These are phyloP conservation scores for Xylaria sp. DNA, from an alignment of 2,329 filamentous ascomycete species.

Conservation along the genomic window DNA sequence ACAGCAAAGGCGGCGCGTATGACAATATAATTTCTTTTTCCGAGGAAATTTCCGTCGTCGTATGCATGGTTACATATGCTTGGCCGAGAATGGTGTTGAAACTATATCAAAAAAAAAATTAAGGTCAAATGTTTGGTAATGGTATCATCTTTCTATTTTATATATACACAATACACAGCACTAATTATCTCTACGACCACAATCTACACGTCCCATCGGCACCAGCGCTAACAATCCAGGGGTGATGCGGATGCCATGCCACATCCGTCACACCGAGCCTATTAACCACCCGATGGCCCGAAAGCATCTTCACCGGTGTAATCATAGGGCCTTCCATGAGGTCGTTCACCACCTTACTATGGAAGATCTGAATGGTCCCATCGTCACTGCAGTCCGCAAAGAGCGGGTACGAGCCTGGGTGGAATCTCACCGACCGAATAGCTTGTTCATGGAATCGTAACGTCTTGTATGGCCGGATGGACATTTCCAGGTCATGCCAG, in stretches of 20 bases:
- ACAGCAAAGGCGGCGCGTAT: neutral
- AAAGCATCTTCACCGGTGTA: conserved; percentile 92
- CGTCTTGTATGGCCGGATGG: conserved; percentile 90
- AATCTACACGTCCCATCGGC: conserved; percentile 91
- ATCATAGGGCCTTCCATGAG: conserved; percentile 96
- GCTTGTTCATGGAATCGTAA: conserved; percentile 93
- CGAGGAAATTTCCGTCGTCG: conserved; percentile 30
- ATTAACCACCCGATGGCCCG: conserved; percentile 84
- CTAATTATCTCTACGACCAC: conserved; percentile 69
- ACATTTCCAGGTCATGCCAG: conserved; percentile 97
- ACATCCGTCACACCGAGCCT: conserved; percentile 91
- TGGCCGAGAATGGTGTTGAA: no score
- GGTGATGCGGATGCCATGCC: conserved; percentile 93
- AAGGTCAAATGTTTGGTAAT: conserved; percentile 15
- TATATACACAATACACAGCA: no score
- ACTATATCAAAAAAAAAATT: neutral
- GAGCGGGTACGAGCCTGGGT: conserved; percentile 72
- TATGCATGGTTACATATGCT: conserved; percentile 21
- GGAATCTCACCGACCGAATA: conserved; percentile 87
- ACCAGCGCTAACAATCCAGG: conserved; percentile 93
- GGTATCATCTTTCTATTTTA: conserved; percentile 16
- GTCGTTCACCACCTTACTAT: conserved; percentile 93
- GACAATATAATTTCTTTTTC: conserved; percentile 6
- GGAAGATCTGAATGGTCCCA: conserved; percentile 93
- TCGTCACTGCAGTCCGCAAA: conserved; percentile 97